Evolutionary conservation across 495 filamentous ascomycete genomes (phyloP), one percentile per base, ranked within the genome.

Genomic region (Tuber microsphaerosporum): DNA sequence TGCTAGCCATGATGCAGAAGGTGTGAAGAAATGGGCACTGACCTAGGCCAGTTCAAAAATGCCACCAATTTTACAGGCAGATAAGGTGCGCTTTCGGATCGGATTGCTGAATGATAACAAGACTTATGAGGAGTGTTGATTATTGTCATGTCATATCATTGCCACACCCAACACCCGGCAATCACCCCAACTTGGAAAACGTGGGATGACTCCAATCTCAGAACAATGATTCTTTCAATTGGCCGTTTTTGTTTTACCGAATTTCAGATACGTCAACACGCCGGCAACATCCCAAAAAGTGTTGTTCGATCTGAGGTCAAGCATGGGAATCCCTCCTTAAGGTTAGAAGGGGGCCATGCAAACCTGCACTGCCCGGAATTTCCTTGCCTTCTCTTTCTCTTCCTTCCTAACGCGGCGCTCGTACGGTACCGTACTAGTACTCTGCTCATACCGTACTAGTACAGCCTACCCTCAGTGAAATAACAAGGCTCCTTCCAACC

Each of bases 181-280:
- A 65, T 31, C 16, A 31, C 56, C 56, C 56, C 56, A 31, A 65
- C n/a, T 65, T 65, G n/a, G 26, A 31, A n/a, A 65, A 31, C n/a
- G 56, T 31, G 56, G 56, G 56, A 31, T 65, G 3, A n/a, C 9
- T 56, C 8, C 22, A n/a, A 56, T 56, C 20, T 12, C 48, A 56
- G 48, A 56, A 56, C 22, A 65, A 26, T 46, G 4, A 46, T 26
- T 61, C 22, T 61, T 56, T 26, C 12, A 43, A 43, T 43, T 43
- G 42, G 42, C 10, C 9, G 8, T 43, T 61, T 61, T 61, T 26
- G 8, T 61, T 61, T 56, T 61, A 1, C 12, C 51, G 17, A 61
- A 46, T 46, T 46, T 46, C 26, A 65, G 56, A 65, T 65, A 65
- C 56, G 56, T 65, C 56, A 65, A 31, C 56, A 65, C 12, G 56